Evolutionary conservation across 1,139 yeast species (phyloP).

Genomic region (Kodamaea arcana): DNA sequence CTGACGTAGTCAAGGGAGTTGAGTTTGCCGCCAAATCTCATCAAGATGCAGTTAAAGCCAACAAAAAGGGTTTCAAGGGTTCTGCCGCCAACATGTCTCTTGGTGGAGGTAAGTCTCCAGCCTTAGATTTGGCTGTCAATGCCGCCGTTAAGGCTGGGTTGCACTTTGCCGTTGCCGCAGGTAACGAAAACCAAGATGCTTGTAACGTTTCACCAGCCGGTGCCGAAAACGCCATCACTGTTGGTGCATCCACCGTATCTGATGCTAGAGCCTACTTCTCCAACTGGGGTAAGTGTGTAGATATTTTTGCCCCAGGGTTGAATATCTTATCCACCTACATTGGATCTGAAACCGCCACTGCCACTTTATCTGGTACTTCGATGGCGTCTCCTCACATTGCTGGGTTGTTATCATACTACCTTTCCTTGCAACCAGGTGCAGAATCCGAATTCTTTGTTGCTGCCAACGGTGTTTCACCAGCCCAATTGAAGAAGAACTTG

Average conservation of each 20-base stretch:
- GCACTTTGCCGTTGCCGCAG: slow-evolving; percentile 86
- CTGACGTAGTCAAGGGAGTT: slow-evolving; percentile 78
- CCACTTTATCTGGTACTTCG: slow-evolving; percentile 93
- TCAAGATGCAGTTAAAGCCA: slow-evolving; percentile 50
- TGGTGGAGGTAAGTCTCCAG: slow-evolving; percentile 82
- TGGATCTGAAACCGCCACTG: slow-evolving; percentile 79
- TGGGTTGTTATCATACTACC: slow-evolving; percentile 83
- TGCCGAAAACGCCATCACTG: slow-evolving; percentile 71
- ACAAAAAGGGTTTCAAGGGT: slow-evolving; percentile 68
- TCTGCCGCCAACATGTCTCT: slow-evolving; percentile 89
- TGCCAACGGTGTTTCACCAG: slow-evolving; percentile 66
- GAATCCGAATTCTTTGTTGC: slow-evolving; percentile 66
- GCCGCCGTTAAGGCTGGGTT: slow-evolving; percentile 81
- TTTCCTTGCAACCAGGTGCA: slow-evolving; percentile 85
- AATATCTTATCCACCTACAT: slow-evolving; percentile 81
- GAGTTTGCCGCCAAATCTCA: slow-evolving; percentile 72
- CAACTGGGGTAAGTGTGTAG: slow-evolving; percentile 82
- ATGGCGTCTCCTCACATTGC: slow-evolving; percentile 99
- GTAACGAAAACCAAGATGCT: slow-evolving; percentile 83
- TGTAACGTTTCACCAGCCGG: slow-evolving; percentile 82
- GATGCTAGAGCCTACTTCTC: slow-evolving; percentile 78
- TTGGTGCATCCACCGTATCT: slow-evolving; percentile 75
- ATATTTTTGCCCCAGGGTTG: slow-evolving; percentile 81
- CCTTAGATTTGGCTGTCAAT: slow-evolving; percentile 76
- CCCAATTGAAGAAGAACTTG: slow-evolving; percentile 83